Evolutionary conservation across 1,284 basidiomycete genomes (phyloP), one percentile per base, ranked within the genome.

Genomic region (Apiotrichum gamsii): DNA sequence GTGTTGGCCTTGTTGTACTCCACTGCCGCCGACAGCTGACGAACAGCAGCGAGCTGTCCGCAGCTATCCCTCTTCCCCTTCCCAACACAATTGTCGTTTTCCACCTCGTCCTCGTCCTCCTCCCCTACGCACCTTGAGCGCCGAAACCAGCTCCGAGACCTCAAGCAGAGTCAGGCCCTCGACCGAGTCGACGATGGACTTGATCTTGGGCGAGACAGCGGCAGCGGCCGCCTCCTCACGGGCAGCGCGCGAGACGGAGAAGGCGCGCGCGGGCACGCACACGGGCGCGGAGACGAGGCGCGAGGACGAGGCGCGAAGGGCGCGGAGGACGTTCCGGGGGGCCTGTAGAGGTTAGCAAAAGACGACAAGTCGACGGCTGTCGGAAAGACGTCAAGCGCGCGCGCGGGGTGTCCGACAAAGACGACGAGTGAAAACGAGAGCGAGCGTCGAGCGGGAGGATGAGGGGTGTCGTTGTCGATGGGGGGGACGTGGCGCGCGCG

Each of bases 121-220:
- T 8, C 23, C 30, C 18, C 5, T 34, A 67, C 72, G 34, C 50
- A 87, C 93, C 82, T 98, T 98, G 64, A 99, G 79, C 35, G 85
- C 76, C 8, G 86, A 75, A 32, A 98, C 93, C 47, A 99, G 80
- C 76, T 98, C 93, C n/a, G 95, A 85, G 6, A 95, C 95, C 73
- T 98, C 94, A 51, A 99, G 77, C 41, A 98, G 78, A 18, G 90
- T 93, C 56, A 98, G 73, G 30, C 80, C 77, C 21, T 93, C 89
- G 60, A 99, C 97, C 72, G 90, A 84, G 70, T 98, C 90, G 21
- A 98, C 95, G 60, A 99, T 85, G 48, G 80, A 80, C 47, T 75
- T 77, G 58, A 99, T 81, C 67, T 82, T 84, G 20, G 89, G 62
- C 31, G 64, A 65, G 15, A 62, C 52, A 36, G 49, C 47, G 28